Evolutionary conservation across 75 land plant species (phyloP).

Genomic region (Sequoia sempervirens): DNA sequence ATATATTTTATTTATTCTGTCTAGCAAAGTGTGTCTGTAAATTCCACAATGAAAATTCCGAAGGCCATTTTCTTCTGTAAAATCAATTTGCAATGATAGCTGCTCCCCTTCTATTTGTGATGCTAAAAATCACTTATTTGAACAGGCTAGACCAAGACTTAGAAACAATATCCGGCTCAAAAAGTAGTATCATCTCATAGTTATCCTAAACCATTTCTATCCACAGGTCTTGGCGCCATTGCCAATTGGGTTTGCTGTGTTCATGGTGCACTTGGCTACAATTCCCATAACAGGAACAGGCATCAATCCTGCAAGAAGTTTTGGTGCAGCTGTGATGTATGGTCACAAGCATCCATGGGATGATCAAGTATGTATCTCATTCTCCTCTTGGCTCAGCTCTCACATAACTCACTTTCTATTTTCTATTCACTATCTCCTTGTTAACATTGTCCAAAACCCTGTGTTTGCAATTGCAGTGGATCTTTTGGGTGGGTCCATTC

Average conservation of each 20-base stretch:
- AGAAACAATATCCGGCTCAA: background rate
- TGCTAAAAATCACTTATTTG: background rate
- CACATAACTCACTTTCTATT: background rate
- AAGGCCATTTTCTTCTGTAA: background rate
- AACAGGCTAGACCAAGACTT: no score
- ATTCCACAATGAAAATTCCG: background rate
- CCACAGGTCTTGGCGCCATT: constrained; percentile 40
- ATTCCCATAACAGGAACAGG: constrained; percentile 52
- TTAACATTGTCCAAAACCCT: background rate
- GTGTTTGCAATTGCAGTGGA: constrained; percentile 43
- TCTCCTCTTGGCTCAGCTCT: background rate
- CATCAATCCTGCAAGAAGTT: constrained; percentile 48
- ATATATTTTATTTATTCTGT: no score
- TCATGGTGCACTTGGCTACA: constrained; percentile 49
- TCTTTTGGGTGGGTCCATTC: constrained; percentile 67
- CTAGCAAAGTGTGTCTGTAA: background rate
- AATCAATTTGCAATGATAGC: background rate
- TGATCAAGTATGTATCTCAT: constrained; percentile 26
- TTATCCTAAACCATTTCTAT: background rate
- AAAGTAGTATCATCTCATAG: background rate
- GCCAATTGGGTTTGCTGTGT: constrained; percentile 50
- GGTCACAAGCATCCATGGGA: constrained; percentile 26
- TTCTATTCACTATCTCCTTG: background rate
- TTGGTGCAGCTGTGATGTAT: constrained; percentile 43
- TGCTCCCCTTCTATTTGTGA: background rate